Evolutionary conservation across 116 monocot species (phyloP).

Genomic region (Zostera marina): DNA sequence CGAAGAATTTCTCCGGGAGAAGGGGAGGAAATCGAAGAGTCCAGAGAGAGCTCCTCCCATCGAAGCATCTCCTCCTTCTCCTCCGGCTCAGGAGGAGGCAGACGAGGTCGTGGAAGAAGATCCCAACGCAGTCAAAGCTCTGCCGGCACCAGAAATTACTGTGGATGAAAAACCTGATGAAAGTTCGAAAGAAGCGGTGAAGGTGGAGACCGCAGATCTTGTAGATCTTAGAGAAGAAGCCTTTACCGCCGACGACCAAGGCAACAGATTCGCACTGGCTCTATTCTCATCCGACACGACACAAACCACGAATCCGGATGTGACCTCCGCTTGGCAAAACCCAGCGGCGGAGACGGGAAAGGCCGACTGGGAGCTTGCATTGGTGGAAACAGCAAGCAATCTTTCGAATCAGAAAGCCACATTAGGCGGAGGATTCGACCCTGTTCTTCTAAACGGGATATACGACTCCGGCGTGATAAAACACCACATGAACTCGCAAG

Average conservation of each 20-base stretch:
- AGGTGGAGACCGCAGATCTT: constrained; percentile 22
- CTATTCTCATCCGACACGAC: constrained; percentile 47
- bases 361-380: constrained; percentile 77
- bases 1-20: constrained; percentile 80
- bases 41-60: constrained; percentile 11
- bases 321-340: constrained; percentile 66
- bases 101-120: constrained; percentile 34
- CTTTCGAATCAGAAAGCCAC: constrained; percentile 56
- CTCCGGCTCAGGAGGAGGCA: constrained; percentile 10
- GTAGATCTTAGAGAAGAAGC: constrained; percentile 61
- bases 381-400: constrained; percentile 74
- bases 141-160: constrained; percentile 50
- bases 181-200: constrained; percentile 10
- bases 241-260: constrained; percentile 45
- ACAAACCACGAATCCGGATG: constrained; percentile 14
- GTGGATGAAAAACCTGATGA: constrained; percentile 13
- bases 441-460: constrained; percentile 62
- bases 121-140: constrained; percentile 58
- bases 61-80: constrained; percentile 6
- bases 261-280: constrained; percentile 53
- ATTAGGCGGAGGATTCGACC: constrained; percentile 56
- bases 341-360: constrained; percentile 56
- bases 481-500: constrained; percentile 38
- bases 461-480: constrained; percentile 67
- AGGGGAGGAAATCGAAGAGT: constrained; percentile 30